Evolutionary conservation across 768 basidiomycete genomes (phyloP).

Genomic region (Mycena crocata): DNA sequence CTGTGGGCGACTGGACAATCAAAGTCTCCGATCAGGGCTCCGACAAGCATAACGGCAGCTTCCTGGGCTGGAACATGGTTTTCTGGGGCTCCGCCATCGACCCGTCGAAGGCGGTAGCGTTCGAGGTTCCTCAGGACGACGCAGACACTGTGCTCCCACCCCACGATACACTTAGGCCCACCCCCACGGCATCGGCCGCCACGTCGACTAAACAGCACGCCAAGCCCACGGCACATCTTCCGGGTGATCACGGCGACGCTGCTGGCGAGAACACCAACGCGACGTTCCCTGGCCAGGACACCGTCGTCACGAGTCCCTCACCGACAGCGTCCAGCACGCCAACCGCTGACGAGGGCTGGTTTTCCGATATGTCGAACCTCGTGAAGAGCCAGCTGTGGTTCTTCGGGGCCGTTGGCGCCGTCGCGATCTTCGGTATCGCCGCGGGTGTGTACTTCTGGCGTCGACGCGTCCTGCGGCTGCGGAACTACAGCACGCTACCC

Average conservation of each 20-base stretch:
- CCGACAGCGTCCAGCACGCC: constrained; percentile 56
- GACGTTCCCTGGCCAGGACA: constrained; percentile 61
- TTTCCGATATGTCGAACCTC: constrained; percentile 80
- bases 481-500: constrained; percentile 69
- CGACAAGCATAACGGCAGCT: constrained; percentile 66
- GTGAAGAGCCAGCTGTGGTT: constrained; percentile 88
- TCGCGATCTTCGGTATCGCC: constrained; percentile 78
- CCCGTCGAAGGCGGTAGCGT: neutral
- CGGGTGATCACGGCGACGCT: constrained; percentile 85
- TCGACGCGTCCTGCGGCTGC: constrained; percentile 59
- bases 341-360: constrained; percentile 87
- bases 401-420: constrained; percentile 85
- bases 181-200: constrained; percentile 47
- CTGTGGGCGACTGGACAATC: constrained; percentile 91
- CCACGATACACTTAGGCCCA: constrained; percentile 48
- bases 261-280: constrained; percentile 86
- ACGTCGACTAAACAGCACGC: constrained; percentile 70
- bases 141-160: constrained; percentile 62
- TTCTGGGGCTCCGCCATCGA: constrained; percentile 4
- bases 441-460: constrained; percentile 85
- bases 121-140: constrained; percentile 64
- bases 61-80: constrained; percentile 59
- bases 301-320: constrained; percentile 38
- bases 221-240: constrained; percentile 90
- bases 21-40: constrained; percentile 84